These are phyloP conservation scores for Aspergillus biplanus DNA, from an alignment of 495 filamentous ascomycete genomes.

Conservation along the genomic window DNA sequence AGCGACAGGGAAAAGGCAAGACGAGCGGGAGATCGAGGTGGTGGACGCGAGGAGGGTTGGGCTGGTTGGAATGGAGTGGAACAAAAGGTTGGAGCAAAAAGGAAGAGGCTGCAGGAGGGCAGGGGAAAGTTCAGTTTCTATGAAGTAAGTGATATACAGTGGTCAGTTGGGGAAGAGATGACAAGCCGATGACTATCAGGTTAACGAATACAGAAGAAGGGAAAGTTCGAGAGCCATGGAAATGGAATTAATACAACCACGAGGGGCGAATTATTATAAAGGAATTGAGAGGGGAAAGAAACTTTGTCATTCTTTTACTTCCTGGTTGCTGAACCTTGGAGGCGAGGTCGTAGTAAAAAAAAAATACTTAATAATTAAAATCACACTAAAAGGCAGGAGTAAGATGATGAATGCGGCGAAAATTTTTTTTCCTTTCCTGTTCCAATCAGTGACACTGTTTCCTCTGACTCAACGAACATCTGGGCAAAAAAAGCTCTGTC, in stretches of 20 bases:
- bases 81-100: conserved; percentile 3
- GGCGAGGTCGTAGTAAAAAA: conserved; percentile 3
- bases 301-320: not conserved
- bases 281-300: not conserved
- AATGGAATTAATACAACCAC: not conserved
- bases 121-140: conserved; percentile 22
- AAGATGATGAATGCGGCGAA: conserved; percentile 15
- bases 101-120: conserved; percentile 15
- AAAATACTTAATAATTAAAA: not conserved
- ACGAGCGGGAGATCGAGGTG: not conserved
- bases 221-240: conserved; percentile 8
- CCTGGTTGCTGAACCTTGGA: not conserved
- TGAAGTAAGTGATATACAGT: conserved; percentile 25
- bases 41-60: conserved; percentile 2
- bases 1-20: conserved; percentile 6
- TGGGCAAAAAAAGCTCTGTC: not conserved
- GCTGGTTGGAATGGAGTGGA: not conserved
- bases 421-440: conserved; percentile 1
- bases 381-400: not conserved
- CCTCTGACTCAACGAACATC: conserved; percentile 12
- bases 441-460: conserved; percentile 13
- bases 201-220: not conserved
- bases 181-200: not conserved
- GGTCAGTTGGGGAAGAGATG: not conserved
- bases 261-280: not conserved